Conservation (phyloP, 2,329 filamentous ascomycete genomes). For the Trichoderma simmonsii region DNA sequence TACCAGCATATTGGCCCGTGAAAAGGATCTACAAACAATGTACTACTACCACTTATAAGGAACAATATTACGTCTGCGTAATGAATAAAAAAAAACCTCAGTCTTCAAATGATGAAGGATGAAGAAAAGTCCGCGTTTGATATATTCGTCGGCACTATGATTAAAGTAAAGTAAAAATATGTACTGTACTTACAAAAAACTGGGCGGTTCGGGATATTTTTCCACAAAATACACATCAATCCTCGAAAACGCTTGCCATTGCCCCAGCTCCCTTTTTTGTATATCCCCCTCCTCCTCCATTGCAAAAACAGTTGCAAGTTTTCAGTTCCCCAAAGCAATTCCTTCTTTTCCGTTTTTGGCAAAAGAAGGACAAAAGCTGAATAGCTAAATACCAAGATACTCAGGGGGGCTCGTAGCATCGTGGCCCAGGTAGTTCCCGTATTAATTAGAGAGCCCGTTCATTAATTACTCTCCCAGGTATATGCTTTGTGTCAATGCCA, state of each 20-base stretch:
- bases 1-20: background rate
- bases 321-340: background rate
- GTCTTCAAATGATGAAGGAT: background rate
- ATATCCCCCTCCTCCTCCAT: background rate
- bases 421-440: background rate
- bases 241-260: background rate
- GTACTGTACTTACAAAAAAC: background rate
- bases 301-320: background rate
- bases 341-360: background rate
- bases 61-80: background rate
- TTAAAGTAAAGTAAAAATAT: background rate
- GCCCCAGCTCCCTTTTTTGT: background rate
- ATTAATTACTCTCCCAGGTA: background rate
- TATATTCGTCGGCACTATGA: background rate
- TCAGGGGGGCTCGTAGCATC: background rate
- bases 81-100: background rate
- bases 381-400: background rate
- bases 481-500: background rate
- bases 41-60: background rate
- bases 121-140: background rate
- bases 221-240: background rate
- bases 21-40: background rate
- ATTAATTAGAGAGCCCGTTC: background rate
- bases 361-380: background rate
- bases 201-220: background rate